A percentile compares a stretch with the other conserved stretches of the same genome.
Evolutionary conservation across 345 rosid genomes (phyloP).

Genomic region (Atalantia buxifolia): DNA sequence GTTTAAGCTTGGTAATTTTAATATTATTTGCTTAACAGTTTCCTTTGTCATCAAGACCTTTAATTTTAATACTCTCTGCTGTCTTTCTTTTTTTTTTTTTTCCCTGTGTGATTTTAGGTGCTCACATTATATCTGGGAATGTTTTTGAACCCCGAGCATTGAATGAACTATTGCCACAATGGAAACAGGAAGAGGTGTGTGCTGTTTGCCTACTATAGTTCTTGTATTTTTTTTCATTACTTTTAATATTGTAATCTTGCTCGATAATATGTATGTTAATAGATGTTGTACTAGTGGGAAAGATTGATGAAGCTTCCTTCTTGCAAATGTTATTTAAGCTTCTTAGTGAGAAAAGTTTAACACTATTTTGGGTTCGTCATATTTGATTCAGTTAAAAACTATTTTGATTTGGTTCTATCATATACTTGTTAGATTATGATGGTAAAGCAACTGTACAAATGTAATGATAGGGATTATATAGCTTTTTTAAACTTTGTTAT

Average conservation of each 20-base stretch:
- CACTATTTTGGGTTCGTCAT: not conserved
- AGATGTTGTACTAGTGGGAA: not conserved
- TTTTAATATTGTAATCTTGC: not conserved
- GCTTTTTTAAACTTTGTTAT: not conserved
- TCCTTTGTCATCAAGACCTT: too few species aligned
- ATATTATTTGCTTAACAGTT: not conserved
- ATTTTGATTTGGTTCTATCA: not conserved
- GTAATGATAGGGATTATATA: not conserved
- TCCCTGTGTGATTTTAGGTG: slow-evolving; percentile 46
- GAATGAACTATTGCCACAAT: slow-evolving; percentile 83
- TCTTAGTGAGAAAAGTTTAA: not conserved
- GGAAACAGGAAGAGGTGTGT: slow-evolving; percentile 83
- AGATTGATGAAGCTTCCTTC: not conserved
- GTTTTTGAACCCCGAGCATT: slow-evolving; percentile 88
- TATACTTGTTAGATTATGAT: not conserved
- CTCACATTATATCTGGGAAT: slow-evolving; percentile 84
- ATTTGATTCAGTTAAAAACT: not conserved
- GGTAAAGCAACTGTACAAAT: not conserved
- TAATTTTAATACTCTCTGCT: too few species aligned
- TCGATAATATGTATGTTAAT: not conserved
- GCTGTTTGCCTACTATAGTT: not conserved
- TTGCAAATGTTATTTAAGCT: not conserved
- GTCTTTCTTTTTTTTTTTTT: not conserved
- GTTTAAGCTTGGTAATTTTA: not conserved
- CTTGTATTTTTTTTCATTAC: not conserved